These are phyloP conservation scores for Russula foetens DNA, from an alignment of 768 basidiomycete species.

Conservation along the genomic window DNA sequence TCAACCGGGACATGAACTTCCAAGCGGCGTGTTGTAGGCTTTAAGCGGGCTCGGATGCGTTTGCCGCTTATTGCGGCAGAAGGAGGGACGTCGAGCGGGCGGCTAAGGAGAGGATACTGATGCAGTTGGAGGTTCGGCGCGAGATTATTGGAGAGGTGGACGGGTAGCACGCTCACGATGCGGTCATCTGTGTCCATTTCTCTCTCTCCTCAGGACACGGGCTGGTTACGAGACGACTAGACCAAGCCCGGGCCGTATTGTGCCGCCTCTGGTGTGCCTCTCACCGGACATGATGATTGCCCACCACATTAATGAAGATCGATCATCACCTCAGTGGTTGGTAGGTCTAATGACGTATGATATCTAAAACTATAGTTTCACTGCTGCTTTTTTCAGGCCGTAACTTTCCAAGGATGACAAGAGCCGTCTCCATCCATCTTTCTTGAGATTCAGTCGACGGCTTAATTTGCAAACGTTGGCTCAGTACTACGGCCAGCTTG, in stretches of 20 bases:
- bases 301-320: too few species aligned
- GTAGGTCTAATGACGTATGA: slow-evolving; percentile 9
- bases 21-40: slow-evolving; percentile 49
- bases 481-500: slow-evolving; percentile 50
- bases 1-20: slow-evolving; percentile 83
- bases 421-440: slow-evolving; percentile 66
- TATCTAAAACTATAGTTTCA: slow-evolving; percentile 2
- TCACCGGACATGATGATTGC: too few species aligned
- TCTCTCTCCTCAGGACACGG: neutral
- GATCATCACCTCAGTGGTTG: neutral
- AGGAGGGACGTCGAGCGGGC: slow-evolving; percentile 70
- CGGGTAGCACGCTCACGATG: slow-evolving; percentile 58
- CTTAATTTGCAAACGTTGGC: slow-evolving; percentile 60
- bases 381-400: slow-evolving; percentile 23
- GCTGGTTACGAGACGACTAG: neutral
- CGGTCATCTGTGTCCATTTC: slow-evolving; percentile 41
- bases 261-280: neutral
- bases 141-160: slow-evolving; percentile 59
- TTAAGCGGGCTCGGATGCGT: slow-evolving; percentile 64
- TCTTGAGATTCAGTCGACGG: slow-evolving; percentile 49
- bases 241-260: neutral
- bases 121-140: slow-evolving; percentile 64
- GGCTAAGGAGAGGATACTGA: slow-evolving; percentile 70
- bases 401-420: slow-evolving; percentile 50
- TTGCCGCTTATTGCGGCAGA: slow-evolving; percentile 68